Base-by-base conservation (phyloP, 2,329 filamentous ascomycete species). In the Aspergillus tamarii region DNA sequence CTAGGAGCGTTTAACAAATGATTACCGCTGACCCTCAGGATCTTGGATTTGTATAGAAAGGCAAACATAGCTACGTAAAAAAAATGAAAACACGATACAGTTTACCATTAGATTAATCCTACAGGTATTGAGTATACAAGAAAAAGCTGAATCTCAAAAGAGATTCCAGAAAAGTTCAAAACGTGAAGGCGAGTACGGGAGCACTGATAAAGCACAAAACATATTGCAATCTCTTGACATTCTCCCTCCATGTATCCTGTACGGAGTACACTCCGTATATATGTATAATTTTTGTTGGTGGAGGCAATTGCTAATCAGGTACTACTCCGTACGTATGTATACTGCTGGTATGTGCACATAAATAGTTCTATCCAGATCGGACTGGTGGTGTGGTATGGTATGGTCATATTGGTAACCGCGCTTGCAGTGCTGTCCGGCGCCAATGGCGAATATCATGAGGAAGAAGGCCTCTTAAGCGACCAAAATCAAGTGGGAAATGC, bases 381-480 rank as follows among this genome's bases (percentile, higher is more conserved):
- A 14, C 16, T 36, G 34, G 34, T 36, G 34, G 2, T 36, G 34
- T 16, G 34, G 34, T 36, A 36, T 34, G 10, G 30, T 11, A 16
- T 26, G 3, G 34, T 53, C 19, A 21, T 7, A 48, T 60, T 45
- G 41, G 62, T 65, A 72, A 69, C 66, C 70, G 70, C 70, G 63
- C 61, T 65, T 50, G 61, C 30, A 32, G 52, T 50, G 36, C 50
- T 39, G 21, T 39, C 59, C 56, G 66, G 71, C 72, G 72, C 67
- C 70, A 73, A 70, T 65, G 65, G 71, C 68, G 67, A 72, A 70
- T 69, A 69, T 69, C 64, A 69, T 64, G 60, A 65, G 63, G 36
- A 62, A 46, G 52, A 23, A n/a, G 45, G 28, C 19, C 48, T 45
- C 53, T 39, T 63, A 63, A 63, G 63, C 61, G 64, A 66, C 48